Evolutionary conservation across 208 protist genomes (phyloP), one percentile per base, ranked within the genome.

Genomic region (Acanthamoeba culbertsoni): DNA sequence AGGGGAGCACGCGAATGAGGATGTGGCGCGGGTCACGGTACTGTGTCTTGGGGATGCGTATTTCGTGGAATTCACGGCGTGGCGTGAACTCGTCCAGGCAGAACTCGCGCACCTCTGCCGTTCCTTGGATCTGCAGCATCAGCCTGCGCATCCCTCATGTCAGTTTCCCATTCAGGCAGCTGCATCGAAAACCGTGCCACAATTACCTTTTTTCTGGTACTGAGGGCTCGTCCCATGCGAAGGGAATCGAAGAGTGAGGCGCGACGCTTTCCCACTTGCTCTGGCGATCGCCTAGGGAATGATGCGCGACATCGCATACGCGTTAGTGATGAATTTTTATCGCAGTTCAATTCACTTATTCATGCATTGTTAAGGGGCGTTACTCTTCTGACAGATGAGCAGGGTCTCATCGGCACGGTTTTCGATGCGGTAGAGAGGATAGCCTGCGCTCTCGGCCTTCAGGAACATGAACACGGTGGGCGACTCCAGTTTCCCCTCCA

Each of bases 41-140:
- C 59, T 92, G 42, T 51, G 43, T 51, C 43, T 92, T 92, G 33
- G 57, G 43, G 20, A 92, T 75, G 20, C 23, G 3, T 18, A 92
- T 75, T 16, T 77, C 37, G 40, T 42, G 46, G 43, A 75, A 59
- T 23, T 89, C 79, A 1, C 79, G 10, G 35, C 35, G 79, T 18
- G 79, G 79, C n/a, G 57, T 92, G 40, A 92, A 92, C 46, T 92
- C 86, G 33, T 92, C 86, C 55, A 92, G 33, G 35, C 86, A 75
- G 62, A 75, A 65, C 42, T 92, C 86, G n/a, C 42, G n/a, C 16
- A 4, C 31, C 35, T 42, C 10, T 2, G 68, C 46, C 6, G 86
- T 75, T 3, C 62, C 62, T 48, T 92, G 40, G 40, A 92, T 43
- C 59, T 75, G 23, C 16, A 92, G 6, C 23, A 92, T 1, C 51